Conservation (phyloP, 148 eudicot species). For the Gaultheria prostrata region DNA sequence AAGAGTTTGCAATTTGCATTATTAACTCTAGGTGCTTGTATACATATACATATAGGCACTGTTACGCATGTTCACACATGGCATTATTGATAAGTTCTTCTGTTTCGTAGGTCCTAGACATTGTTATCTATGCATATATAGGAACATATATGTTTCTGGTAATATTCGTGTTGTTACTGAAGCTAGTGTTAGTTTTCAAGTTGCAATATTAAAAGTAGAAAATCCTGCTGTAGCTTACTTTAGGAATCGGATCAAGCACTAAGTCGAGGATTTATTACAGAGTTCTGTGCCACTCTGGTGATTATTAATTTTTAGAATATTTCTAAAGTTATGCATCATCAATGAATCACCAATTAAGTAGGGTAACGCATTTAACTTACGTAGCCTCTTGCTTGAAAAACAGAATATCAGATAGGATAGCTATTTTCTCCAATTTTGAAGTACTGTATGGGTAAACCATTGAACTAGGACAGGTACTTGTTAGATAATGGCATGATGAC, state of each 20-base stretch:
- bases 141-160: not conserved
- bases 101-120: not conserved
- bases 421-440: not conserved
- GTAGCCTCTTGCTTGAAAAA: not conserved
- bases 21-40: not conserved
- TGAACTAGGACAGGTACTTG: not conserved
- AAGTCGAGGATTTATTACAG: not conserved
- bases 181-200: not conserved
- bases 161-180: not conserved
- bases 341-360: not conserved
- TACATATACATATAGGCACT: not conserved
- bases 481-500: not conserved
- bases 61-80: not conserved
- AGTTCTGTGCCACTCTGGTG: not conserved
- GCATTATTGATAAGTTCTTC: not conserved
- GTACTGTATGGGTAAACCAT: not conserved
- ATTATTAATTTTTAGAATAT: not conserved
- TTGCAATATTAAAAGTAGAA: not conserved
- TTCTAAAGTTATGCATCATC: not conserved
- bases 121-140: not conserved
- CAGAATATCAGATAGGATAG: not conserved
- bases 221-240: not conserved
- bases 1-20: too few relatives aligned
- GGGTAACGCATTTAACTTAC: not conserved
- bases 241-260: not conserved